These are phyloP conservation scores for Pugionium cornutum DNA, from an alignment of 345 rosid genomes.

Conservation along the genomic window DNA sequence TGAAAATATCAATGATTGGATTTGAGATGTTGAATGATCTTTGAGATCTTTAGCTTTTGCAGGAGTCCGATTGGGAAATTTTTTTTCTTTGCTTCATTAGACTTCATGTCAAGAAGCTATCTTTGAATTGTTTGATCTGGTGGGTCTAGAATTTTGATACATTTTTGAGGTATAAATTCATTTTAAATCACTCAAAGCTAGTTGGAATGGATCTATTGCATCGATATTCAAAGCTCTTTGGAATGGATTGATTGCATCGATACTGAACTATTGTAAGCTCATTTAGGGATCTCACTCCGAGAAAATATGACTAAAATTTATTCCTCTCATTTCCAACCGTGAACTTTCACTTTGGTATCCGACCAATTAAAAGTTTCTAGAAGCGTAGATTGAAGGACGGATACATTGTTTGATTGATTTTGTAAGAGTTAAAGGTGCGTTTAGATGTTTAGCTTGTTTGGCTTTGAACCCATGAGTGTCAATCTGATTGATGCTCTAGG, in stretches of 20 bases:
- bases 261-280: slow-evolving; percentile 2
- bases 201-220: too few relatives aligned
- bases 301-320: too few relatives aligned
- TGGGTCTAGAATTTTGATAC: neutral
- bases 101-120: neutral
- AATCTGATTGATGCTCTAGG: too few relatives aligned
- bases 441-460: too few relatives aligned
- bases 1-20: neutral
- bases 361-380: too few relatives aligned
- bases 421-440: too few relatives aligned
- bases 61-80: neutral
- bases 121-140: slow-evolving; percentile 16
- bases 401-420: too few relatives aligned
- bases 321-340: too few relatives aligned
- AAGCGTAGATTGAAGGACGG: too few relatives aligned
- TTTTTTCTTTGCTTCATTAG: neutral
- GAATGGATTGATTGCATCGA: neutral
- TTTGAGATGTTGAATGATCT: slow-evolving; percentile 8
- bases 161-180: neutral
- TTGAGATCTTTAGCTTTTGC: slow-evolving; percentile 17
- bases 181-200: neutral
- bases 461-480: too few relatives aligned
- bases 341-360: too few relatives aligned
- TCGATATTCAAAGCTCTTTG: too few relatives aligned
- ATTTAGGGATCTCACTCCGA: neutral